Base-by-base conservation (phyloP, 805 yeast genomes). In the Starmerella apis region DNA sequence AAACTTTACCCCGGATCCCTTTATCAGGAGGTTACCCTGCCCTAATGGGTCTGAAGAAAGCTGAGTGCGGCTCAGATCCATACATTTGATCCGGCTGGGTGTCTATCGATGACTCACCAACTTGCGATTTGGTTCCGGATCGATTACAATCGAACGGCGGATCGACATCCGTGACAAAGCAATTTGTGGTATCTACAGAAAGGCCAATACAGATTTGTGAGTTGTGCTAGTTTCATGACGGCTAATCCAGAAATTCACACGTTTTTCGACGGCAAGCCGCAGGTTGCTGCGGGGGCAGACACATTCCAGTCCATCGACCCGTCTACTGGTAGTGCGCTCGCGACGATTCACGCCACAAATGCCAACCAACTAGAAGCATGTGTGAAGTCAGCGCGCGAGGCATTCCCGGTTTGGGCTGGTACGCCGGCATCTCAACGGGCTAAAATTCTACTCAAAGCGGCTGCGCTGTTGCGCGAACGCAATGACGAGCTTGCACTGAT, bases 351-450 rank as follows among this genome's bases (percentile, higher is more conserved):
- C 65, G 86, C 81, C 64, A 94, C 87, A 39, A 72, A 76, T 53
- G 81, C 70, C 49, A 87, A 76, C 49, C 95, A 86, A 65, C 81
- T 86, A 35, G 86, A 86, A 55, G 58, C 68, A 50, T 96, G 96
- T 16, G 94, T 88, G 32, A 75, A 77, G 19, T 90, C 92, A 35
- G 96, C 96, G 39, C 69, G 75, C 55, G 71, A 71, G 36, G 95
- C 95, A 4, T 88, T 83, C 54, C 70, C 76, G 47, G 68, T 67
- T 20, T 87, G 95, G 95, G 74, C 86, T 32, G 68, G 67, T 35
- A 71, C 71, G 18, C 83, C 81, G 54, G 90, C 95, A n/a, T 59
- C 72, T 20, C 72, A 68, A 46, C 77, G 95, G 63, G 81, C 81
- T 43, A 69, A 65, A 50, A 75, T 76, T 38, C 70, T 86, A 56